Evolutionary conservation across 2,329 filamentous ascomycete genomes (phyloP).

Genomic region (Penicillium crustosum): DNA sequence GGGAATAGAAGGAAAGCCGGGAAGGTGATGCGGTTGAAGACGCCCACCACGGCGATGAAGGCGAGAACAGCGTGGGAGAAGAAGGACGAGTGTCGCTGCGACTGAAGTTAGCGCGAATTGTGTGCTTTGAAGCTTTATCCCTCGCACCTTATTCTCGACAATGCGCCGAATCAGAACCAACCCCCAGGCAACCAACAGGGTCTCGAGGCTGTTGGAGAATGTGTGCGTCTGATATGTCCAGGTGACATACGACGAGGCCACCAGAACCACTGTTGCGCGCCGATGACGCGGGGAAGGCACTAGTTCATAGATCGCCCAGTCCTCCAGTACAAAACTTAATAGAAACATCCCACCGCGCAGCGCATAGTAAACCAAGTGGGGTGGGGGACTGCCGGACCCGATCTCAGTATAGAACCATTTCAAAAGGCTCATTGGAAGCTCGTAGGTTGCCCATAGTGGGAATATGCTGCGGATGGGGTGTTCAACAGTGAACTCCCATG

Average conservation of each 20-base stretch:
- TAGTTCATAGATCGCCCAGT: slow-evolving; percentile 95
- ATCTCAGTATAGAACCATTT: slow-evolving; percentile 91
- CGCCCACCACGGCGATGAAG: slow-evolving; percentile 76
- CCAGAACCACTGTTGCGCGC: slow-evolving; percentile 73
- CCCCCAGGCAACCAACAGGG: slow-evolving; percentile 87
- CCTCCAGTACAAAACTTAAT: slow-evolving; percentile 92
- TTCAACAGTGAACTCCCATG: slow-evolving; percentile 93
- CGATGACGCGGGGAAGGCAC: slow-evolving; percentile 72
- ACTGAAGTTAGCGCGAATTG: neutral
- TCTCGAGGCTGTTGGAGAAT: slow-evolving; percentile 97
- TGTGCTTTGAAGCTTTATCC: neutral
- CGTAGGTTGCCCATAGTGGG: slow-evolving; percentile 93
- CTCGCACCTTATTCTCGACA: slow-evolving; percentile 67
- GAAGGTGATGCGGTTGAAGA: slow-evolving; percentile 97
- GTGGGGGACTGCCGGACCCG: slow-evolving; percentile 69
- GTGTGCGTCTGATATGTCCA: slow-evolving; percentile 99
- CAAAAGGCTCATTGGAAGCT: slow-evolving; percentile 86
- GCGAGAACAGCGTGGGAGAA: slow-evolving; percentile 76
- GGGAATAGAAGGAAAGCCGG: slow-evolving; percentile 89
- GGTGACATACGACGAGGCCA: slow-evolving; percentile 95
- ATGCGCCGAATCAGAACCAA: slow-evolving; percentile 89
- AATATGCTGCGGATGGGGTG: slow-evolving; percentile 93
- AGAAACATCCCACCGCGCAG: slow-evolving; percentile 89
- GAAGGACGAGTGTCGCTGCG: slow-evolving; percentile 70
- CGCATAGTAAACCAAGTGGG: slow-evolving; percentile 86